Evolutionary conservation across 768 basidiomycete genomes (phyloP).

Genomic region (Lactifluus echinatus): DNA sequence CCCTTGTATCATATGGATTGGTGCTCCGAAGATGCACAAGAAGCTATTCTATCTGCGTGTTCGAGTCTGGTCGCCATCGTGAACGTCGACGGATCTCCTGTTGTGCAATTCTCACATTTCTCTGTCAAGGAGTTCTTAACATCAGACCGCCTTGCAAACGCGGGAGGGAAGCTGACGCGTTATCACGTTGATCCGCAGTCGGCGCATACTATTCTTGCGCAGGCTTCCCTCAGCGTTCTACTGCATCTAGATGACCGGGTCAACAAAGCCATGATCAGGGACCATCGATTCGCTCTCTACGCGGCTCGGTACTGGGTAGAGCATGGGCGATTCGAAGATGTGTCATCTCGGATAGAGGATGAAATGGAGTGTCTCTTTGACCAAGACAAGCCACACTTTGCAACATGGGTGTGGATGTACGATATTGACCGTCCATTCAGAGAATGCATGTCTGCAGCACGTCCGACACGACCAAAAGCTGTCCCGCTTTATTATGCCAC

Average conservation of each 20-base stretch:
- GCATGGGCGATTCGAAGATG: neutral
- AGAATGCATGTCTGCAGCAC: neutral
- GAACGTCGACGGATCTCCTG: neutral
- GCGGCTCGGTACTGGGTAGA: slow-evolving; percentile 1
- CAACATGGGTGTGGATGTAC: slow-evolving; percentile 3
- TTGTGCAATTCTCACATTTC: slow-evolving; percentile 6
- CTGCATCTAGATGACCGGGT: neutral
- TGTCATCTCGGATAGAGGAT: neutral
- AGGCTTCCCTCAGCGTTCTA: neutral
- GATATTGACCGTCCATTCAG: neutral
- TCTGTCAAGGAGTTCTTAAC: slow-evolving; percentile 6
- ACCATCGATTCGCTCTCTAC: neutral
- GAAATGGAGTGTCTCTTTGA: neutral
- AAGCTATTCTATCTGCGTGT: neutral
- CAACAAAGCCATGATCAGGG: neutral
- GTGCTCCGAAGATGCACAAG: neutral
- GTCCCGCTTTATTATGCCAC: neutral
- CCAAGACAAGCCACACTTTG: neutral
- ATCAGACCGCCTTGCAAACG: neutral
- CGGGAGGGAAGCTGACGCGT: neutral
- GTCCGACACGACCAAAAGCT: neutral
- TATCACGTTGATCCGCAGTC: neutral
- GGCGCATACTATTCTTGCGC: neutral
- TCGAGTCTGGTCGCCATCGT: neutral
- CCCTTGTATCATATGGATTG: neutral